A percentile compares a stretch with the other conserved stretches of the same genome.
Evolutionary conservation across 2,329 filamentous ascomycete species (phyloP).

Genomic region (Cladosporium oxysporum): DNA sequence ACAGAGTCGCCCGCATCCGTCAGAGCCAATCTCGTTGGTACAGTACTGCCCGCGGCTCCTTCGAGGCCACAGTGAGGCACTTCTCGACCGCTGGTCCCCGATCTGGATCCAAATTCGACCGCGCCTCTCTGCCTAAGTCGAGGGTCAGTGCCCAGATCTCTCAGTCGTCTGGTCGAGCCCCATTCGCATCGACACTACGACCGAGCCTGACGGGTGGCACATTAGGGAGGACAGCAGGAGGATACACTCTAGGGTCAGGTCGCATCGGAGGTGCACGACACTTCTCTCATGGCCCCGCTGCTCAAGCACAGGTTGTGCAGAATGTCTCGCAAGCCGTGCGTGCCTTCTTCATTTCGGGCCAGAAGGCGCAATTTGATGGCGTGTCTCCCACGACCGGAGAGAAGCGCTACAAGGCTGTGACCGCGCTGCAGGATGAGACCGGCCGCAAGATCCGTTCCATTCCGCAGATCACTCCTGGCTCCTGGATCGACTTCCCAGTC

Average conservation of each 20-base stretch:
- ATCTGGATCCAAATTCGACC: slow-evolving; percentile 48
- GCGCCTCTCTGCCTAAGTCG: slow-evolving; percentile 58
- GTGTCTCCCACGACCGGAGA: slow-evolving; percentile 67
- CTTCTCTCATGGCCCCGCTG: slow-evolving; percentile 85
- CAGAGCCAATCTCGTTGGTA: slow-evolving; percentile 66
- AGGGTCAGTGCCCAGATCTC: slow-evolving; percentile 57
- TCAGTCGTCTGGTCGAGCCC: slow-evolving; percentile 71
- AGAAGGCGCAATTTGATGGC: slow-evolving; percentile 86
- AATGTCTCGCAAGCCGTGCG: slow-evolving; percentile 94
- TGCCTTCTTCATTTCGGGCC: slow-evolving; percentile 87
- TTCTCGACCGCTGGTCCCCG: slow-evolving; percentile 51
- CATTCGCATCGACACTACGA: slow-evolving; percentile 84
- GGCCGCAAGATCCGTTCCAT: slow-evolving; percentile 65
- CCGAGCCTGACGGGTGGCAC: slow-evolving; percentile 90
- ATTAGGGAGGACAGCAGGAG: slow-evolving; percentile 80
- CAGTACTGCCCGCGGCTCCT: slow-evolving; percentile 54
- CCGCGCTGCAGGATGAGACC: slow-evolving; percentile 70
- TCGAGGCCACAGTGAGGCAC: slow-evolving; percentile 48
- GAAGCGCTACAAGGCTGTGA: slow-evolving; percentile 77
- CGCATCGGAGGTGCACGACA: slow-evolving; percentile 73
- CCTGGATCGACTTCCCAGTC: slow-evolving; percentile 84
- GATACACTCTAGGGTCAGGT: slow-evolving; percentile 71
- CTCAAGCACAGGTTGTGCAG: slow-evolving; percentile 85
- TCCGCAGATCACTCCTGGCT: slow-evolving; percentile 64
- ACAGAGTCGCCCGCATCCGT: slow-evolving; percentile 62